Conservation (phyloP, 192 early-diverging fungal genomes). For the Podila epicladia region DNA sequence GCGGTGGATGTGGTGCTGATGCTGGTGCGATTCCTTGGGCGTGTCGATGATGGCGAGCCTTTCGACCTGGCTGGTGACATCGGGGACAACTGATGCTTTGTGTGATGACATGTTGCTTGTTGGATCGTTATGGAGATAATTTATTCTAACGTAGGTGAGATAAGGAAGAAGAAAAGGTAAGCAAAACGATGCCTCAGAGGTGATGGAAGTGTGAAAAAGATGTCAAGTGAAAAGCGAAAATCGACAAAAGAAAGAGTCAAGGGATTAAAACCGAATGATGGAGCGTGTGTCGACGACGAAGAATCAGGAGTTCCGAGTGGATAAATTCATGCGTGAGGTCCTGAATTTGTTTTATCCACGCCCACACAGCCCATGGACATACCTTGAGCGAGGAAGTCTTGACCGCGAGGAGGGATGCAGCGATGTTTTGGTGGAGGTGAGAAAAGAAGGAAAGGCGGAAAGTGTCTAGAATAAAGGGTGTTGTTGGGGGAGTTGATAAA, state of each 20-base stretch:
- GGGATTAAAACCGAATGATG: too few relatives aligned
- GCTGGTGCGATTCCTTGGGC: not conserved
- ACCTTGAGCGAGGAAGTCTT: not conserved
- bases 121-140: not conserved
- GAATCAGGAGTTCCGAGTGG: too few relatives aligned
- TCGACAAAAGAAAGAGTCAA: too few relatives aligned
- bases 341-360: too few relatives aligned
- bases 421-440: not conserved
- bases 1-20: constrained; percentile 14
- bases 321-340: too few relatives aligned
- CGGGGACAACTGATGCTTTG: not conserved
- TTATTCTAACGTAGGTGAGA: constrained; percentile 3
- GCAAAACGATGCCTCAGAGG: too few relatives aligned
- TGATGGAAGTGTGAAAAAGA: too few relatives aligned
- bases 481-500: not conserved
- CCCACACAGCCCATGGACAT: too few relatives aligned
- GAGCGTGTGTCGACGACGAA: too few relatives aligned
- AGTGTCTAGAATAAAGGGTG: not conserved
- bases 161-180: not conserved
- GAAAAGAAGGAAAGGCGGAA: not conserved
- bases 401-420: not conserved
- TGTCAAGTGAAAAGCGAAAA: too few relatives aligned
- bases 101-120: not conserved
- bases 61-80: constrained; percentile 19
- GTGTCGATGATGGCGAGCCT: constrained; percentile 6